These are phyloP conservation scores for Rubia tinctorum DNA, from an alignment of 305 asterid species.

Conservation along the genomic window DNA sequence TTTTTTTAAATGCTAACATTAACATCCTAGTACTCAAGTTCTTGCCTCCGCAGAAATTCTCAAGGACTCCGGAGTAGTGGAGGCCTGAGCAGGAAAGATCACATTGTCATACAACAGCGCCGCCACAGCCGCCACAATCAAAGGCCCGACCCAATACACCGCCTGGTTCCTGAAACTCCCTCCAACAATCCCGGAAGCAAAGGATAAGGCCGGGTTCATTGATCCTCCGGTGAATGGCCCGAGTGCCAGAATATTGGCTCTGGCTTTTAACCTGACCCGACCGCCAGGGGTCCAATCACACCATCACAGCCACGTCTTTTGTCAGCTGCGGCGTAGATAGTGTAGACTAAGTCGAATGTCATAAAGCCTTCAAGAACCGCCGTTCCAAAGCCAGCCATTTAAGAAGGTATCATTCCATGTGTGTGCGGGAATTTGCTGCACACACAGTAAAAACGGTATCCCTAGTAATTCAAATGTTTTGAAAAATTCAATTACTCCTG, in stretches of 20 bases:
- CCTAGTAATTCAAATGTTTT: too few species aligned
- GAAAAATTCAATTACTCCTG: too few species aligned
- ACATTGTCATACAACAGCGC: conserved; percentile 65
- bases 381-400: conserved; percentile 89
- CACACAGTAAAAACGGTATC: too few species aligned
- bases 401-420: conserved; percentile 44
- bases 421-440: conserved; percentile 52
- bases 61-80: conserved; percentile 30
- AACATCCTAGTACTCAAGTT: not conserved
- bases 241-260: conserved; percentile 72
- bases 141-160: conserved; percentile 83
- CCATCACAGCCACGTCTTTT: conserved; percentile 45
- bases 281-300: conserved; percentile 57
- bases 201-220: conserved; percentile 83
- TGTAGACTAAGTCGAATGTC: conserved; percentile 76
- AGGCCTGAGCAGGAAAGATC: conserved; percentile 43
- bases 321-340: conserved; percentile 63
- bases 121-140: conserved; percentile 72
- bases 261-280: conserved; percentile 71
- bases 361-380: conserved; percentile 64
- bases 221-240: conserved; percentile 89
- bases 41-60: conserved; percentile 22
- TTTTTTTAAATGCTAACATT: too few species aligned
- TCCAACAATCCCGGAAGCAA: conserved; percentile 59
- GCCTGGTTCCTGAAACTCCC: conserved; percentile 78